These are phyloP conservation scores for Paxillus involutus DNA, from an alignment of 768 basidiomycete genomes.

Conservation along the genomic window DNA sequence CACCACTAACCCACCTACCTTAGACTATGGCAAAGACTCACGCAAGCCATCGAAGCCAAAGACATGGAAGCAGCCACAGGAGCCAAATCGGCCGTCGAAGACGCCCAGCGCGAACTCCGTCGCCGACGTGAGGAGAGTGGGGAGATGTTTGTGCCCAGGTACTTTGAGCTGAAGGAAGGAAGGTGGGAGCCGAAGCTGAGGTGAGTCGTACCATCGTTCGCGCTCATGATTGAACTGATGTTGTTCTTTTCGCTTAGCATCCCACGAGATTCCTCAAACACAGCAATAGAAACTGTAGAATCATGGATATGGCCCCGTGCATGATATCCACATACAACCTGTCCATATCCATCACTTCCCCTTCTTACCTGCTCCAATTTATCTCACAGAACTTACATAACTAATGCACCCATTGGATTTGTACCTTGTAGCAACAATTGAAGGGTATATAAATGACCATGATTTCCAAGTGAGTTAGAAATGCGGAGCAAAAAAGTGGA, in stretches of 20 bases:
- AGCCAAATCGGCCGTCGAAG: constrained; percentile 89
- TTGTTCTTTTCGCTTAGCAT: constrained; percentile 44
- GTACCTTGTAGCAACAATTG: constrained; percentile 40
- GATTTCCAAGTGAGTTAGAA: constrained; percentile 16
- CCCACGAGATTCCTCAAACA: constrained; percentile 60
- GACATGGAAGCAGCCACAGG: constrained; percentile 95
- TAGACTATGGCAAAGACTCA: constrained; percentile 83
- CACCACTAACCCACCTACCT: background rate
- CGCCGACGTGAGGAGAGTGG: constrained; percentile 74
- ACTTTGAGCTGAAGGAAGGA: constrained; percentile 76
- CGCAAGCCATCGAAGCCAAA: constrained; percentile 77
- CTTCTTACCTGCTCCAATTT: constrained; percentile 6
- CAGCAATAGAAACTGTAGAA: constrained; percentile 65
- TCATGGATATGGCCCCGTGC: constrained; percentile 71
- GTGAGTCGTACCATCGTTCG: constrained; percentile 40
- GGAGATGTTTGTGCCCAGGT: constrained; percentile 67
- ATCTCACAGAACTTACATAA: constrained; percentile 25
- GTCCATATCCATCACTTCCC: background rate
- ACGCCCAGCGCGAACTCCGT: constrained; percentile 83
- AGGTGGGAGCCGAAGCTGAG: constrained; percentile 81
- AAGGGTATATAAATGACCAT: constrained; percentile 35
- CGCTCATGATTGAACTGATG: constrained; percentile 1
- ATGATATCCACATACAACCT: constrained; percentile 3
- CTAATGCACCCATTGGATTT: constrained; percentile 37
- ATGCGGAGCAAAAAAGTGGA: constrained; percentile 9